These are phyloP conservation scores for Pyrenophora graminea DNA, from an alignment of 2,329 filamentous ascomycete species.

Conservation along the genomic window DNA sequence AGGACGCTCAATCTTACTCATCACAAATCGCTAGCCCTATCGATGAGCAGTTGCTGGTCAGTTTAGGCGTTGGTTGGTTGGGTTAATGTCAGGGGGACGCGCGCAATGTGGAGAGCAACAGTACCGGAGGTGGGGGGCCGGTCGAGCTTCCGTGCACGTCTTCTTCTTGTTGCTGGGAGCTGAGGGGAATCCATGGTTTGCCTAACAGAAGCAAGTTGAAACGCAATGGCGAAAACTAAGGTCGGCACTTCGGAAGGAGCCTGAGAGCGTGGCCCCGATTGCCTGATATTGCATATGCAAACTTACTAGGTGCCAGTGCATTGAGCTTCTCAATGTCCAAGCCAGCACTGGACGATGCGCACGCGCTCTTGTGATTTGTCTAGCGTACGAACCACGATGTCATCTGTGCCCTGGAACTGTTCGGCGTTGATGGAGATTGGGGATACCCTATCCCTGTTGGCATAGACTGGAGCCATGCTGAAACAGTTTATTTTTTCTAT, in stretches of 20 bases:
- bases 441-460: too few species aligned
- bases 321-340: background rate
- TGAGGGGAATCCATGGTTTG: too few species aligned
- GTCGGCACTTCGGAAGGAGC: background rate
- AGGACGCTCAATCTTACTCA: background rate
- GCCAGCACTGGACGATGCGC: background rate
- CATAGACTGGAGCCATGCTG: too few species aligned
- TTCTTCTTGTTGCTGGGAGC: too few species aligned
- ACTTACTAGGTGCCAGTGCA: background rate
- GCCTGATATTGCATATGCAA: background rate
- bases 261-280: background rate
- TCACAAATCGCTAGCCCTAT: background rate
- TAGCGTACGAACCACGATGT: background rate
- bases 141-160: background rate
- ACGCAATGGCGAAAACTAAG: too few species aligned
- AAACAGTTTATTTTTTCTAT: background rate
- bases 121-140: conserved; percentile 7
- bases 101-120: too few species aligned
- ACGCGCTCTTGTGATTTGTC: background rate
- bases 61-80: conserved; percentile 4
- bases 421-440: too few species aligned
- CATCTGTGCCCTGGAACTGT: background rate
- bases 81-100: background rate
- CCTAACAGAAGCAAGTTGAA: too few species aligned
- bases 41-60: background rate